A percentile compares a stretch with the other conserved stretches of the same genome.
Conservation (phyloP, 495 filamentous ascomycete species). For the Cetradonia linearis region DNA sequence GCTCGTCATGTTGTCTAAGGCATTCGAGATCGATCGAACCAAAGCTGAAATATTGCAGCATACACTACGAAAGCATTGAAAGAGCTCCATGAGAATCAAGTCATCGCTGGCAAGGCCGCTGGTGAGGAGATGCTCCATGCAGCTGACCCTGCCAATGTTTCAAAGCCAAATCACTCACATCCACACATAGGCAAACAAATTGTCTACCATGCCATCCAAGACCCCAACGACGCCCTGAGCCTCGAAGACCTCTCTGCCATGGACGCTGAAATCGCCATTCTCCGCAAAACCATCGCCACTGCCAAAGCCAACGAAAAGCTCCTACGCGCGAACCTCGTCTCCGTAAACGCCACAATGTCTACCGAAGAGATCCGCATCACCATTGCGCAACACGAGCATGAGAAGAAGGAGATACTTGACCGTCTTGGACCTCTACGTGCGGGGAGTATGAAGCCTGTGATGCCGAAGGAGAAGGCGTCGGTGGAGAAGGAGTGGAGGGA, state of each 20-base stretch:
- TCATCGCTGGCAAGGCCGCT: conserved; percentile 48
- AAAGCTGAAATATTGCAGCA: conserved; percentile 29
- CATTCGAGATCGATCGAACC: not conserved
- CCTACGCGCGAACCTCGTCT: conserved; percentile 38
- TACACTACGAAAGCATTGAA: conserved; percentile 52
- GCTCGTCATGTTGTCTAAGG: conserved; percentile 9
- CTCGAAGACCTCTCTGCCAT: conserved; percentile 39
- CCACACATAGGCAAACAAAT: conserved; percentile 45
- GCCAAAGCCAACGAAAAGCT: conserved; percentile 44
- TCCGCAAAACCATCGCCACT: conserved; percentile 40
- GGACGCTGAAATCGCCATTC: conserved; percentile 39
- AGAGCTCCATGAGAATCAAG: conserved; percentile 50
- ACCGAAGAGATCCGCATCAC: conserved; percentile 41
- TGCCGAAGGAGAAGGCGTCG: conserved; percentile 36
- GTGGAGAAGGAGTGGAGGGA: conserved; percentile 41
- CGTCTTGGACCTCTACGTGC: conserved; percentile 34
- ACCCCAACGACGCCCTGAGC: conserved; percentile 34
- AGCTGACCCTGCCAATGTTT: not conserved
- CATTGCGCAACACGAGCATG: conserved; percentile 37
- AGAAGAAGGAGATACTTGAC: conserved; percentile 34
- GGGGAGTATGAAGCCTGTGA: conserved; percentile 35
- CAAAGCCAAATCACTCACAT: not conserved
- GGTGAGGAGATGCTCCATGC: conserved; percentile 30
- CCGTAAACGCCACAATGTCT: conserved; percentile 41
- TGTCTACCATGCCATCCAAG: conserved; percentile 53